Evolutionary conservation across 495 filamentous ascomycete species (phyloP).

Genomic region (Penicillium fimorum): DNA sequence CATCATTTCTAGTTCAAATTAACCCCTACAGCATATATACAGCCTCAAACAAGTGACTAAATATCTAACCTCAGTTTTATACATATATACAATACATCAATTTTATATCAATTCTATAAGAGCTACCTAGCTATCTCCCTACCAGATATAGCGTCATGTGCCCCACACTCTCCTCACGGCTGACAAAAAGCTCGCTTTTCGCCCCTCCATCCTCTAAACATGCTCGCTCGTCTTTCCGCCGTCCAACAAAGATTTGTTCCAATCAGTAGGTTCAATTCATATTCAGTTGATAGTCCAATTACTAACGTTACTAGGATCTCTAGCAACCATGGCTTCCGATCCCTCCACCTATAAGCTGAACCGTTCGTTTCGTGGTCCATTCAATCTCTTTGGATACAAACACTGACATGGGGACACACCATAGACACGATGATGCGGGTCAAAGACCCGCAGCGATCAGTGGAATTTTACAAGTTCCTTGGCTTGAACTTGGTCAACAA

Average conservation of each 20-base stretch:
- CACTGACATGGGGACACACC: conserved; percentile 16
- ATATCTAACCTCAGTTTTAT: background rate
- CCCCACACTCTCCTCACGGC: conserved; percentile 19
- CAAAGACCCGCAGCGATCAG: conserved; percentile 86
- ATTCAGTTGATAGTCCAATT: conserved; percentile 2
- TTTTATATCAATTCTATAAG: background rate
- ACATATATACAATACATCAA: background rate
- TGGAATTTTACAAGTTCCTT: conserved; percentile 94
- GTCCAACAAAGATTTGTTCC: conserved; percentile 9
- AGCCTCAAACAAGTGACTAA: no score
- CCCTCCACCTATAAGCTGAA: conserved; percentile 84
- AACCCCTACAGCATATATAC: no score
- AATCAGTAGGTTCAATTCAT: conserved; percentile 4
- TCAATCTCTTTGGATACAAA: background rate
- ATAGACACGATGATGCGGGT: conserved; percentile 75
- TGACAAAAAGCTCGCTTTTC: conserved; percentile 11
- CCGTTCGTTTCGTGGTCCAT: conserved; percentile 60
- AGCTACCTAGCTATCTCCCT: background rate
- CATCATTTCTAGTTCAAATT: no score
- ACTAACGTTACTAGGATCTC: conserved; percentile 32
- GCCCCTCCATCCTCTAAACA: conserved; percentile 6
- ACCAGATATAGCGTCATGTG: conserved; percentile 9
- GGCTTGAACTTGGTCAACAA: conserved; percentile 82
- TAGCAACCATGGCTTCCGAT: conserved; percentile 73
- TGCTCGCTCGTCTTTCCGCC: conserved; percentile 7